phyloP scores from a whole-genome alignment of 805 yeast genomes.

The Priceomyces fermenticarens region DNA sequence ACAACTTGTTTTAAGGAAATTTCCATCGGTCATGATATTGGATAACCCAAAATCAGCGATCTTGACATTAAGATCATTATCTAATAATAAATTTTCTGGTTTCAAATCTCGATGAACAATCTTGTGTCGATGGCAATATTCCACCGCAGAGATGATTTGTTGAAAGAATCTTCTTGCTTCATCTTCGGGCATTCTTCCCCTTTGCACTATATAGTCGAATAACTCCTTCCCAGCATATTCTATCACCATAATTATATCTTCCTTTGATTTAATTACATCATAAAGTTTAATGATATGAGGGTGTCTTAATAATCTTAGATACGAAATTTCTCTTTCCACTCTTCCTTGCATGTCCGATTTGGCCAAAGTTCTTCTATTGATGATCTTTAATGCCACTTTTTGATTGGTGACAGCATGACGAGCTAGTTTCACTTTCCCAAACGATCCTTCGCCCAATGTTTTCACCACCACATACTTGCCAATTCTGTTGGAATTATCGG shows the following conservation, averaged over 20 bases:
- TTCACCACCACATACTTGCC: slow-evolving; percentile 93
- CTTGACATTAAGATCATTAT: slow-evolving; percentile 87
- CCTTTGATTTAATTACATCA: slow-evolving; percentile 92
- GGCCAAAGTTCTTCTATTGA: slow-evolving; percentile 86
- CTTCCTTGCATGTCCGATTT: slow-evolving; percentile 97
- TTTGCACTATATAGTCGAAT: slow-evolving; percentile 91
- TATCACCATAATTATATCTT: slow-evolving; percentile 95
- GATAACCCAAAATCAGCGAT: slow-evolving; percentile 96
- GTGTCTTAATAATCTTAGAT: slow-evolving; percentile 81
- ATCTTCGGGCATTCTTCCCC: slow-evolving; percentile 87
- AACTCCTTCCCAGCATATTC: slow-evolving; percentile 96
- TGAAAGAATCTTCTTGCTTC: slow-evolving; percentile 94
- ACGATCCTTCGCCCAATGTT: slow-evolving; percentile 93
- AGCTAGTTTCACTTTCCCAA: slow-evolving; percentile 92
- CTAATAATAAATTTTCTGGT: slow-evolving; percentile 88
- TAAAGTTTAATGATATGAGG: slow-evolving; percentile 94
- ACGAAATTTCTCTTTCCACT: slow-evolving; percentile 90
- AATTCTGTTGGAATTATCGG: slow-evolving; percentile 39
- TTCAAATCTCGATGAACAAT: slow-evolving; percentile 95
- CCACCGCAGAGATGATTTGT: slow-evolving; percentile 94
- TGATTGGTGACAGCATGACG: slow-evolving; percentile 89
- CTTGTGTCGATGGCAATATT: slow-evolving; percentile 93
- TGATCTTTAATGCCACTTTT: slow-evolving; percentile 87
- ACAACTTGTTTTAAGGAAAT: slow-evolving; percentile 89
- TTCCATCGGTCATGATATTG: slow-evolving; percentile 97